Conservation (phyloP, 2,329 filamentous ascomycete genomes). For the Diaporthe helianthi region DNA sequence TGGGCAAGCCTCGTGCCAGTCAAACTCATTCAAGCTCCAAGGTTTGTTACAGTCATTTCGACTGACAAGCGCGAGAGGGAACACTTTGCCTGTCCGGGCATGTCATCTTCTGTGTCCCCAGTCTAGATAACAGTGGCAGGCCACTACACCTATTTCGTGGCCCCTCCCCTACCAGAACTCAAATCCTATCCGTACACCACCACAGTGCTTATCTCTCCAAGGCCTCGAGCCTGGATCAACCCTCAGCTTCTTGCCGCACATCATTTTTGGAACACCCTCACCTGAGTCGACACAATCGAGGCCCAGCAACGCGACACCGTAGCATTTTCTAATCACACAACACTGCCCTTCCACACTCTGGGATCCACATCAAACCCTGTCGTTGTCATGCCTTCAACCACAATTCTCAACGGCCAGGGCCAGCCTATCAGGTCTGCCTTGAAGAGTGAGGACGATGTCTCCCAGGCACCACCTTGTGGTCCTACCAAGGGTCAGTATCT, state of each 20-base stretch:
- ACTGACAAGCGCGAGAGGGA: slow-evolving; percentile 5
- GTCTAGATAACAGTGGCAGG: background rate
- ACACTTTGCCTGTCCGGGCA: background rate
- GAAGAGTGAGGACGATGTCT: slow-evolving; percentile 33
- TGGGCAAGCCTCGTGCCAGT: background rate
- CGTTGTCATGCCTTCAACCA: slow-evolving; percentile 23
- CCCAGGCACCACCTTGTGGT: slow-evolving; percentile 16
- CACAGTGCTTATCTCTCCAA: background rate
- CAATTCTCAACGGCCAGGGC: slow-evolving; percentile 33
- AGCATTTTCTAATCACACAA: background rate
- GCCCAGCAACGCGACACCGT: background rate
- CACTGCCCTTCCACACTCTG: background rate
- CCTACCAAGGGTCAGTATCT: slow-evolving; percentile 30
- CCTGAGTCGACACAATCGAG: background rate
- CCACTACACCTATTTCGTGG: background rate
- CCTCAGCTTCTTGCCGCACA: background rate
- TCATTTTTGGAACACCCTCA: background rate
- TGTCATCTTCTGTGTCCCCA: background rate
- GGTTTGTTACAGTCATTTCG: slow-evolving; percentile 13
- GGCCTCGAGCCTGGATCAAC: background rate
- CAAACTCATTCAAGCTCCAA: slow-evolving; percentile 14
- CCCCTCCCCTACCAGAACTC: background rate
- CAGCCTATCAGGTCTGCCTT: slow-evolving; percentile 35
- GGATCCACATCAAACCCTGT: background rate
- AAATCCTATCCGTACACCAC: background rate